Conservation (phyloP, 2,329 filamentous ascomycete species). For the Beauveria sp. region DNA sequence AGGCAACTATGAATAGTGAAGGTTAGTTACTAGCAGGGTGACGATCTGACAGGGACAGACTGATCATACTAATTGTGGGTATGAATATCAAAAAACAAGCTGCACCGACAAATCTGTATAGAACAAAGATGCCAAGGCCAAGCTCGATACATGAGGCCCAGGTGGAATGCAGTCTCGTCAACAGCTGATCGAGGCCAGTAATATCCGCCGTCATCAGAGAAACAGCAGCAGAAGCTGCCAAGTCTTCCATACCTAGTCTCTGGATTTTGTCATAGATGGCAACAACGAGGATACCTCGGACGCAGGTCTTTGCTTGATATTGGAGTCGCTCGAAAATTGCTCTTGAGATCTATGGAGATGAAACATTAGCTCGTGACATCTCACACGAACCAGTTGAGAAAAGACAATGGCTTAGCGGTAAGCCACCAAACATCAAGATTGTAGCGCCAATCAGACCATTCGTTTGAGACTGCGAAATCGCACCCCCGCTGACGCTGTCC, state of each 20-base stretch:
- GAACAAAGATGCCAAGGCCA: constrained; percentile 1
- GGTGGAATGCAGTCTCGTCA: background rate
- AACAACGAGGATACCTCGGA: background rate
- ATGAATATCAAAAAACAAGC: constrained; percentile 5
- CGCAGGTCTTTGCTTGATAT: background rate
- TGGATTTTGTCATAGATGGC: constrained; percentile 1
- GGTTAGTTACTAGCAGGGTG: background rate
- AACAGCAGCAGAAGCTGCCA: background rate
- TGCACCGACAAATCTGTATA: background rate
- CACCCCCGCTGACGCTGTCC: background rate
- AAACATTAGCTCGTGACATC: background rate
- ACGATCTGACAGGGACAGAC: background rate
- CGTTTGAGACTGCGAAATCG: background rate
- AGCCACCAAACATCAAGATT: constrained; percentile 2
- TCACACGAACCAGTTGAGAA: background rate
- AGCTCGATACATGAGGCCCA: constrained; percentile 2
- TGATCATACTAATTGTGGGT: background rate
- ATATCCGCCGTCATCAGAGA: constrained; percentile 1
- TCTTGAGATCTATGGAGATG: background rate
- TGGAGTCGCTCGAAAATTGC: background rate
- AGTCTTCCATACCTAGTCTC: background rate
- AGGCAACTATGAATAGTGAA: background rate
- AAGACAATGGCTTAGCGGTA: background rate
- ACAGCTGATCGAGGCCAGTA: background rate
- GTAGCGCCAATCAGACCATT: constrained; percentile 5